These are phyloP conservation scores for Wickerhamomyces rabaulensis DNA, from an alignment of 805 yeast genomes.

Conservation along the genomic window DNA sequence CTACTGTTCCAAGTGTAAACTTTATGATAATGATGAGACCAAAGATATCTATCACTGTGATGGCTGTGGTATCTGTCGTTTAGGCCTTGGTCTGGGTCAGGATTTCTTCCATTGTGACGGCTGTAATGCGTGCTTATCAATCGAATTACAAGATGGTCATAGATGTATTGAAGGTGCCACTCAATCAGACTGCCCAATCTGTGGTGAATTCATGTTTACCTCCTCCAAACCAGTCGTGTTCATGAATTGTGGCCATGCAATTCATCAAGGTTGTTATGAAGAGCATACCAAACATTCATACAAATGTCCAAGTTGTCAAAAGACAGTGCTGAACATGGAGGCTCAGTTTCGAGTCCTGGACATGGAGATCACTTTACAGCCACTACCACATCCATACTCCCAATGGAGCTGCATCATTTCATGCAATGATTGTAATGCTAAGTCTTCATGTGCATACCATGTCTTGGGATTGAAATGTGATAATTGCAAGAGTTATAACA, in stretches of 20 bases:
- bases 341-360: constrained; percentile 84
- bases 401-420: constrained; percentile 70
- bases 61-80: constrained; percentile 87
- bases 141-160: constrained; percentile 72
- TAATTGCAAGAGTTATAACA: constrained; percentile 83
- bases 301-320: constrained; percentile 87
- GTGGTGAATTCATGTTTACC: constrained; percentile 86
- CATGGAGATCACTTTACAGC: constrained; percentile 70
- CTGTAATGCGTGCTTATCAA: constrained; percentile 84
- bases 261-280: constrained; percentile 79
- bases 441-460: constrained; percentile 70
- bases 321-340: constrained; percentile 82
- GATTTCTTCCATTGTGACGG: constrained; percentile 90
- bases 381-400: constrained; percentile 74
- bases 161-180: constrained; percentile 83
- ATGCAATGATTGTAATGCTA: constrained; percentile 86
- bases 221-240: constrained; percentile 79
- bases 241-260: constrained; percentile 93
- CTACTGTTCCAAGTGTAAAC: constrained; percentile 70
- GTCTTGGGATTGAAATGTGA: constrained; percentile 83
- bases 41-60: constrained; percentile 90
- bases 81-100: constrained; percentile 82
- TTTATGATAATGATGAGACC: constrained; percentile 75
- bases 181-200: constrained; percentile 88
- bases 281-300: constrained; percentile 79